Conservation (phyloP, 2,329 filamentous ascomycete species). For the Cladosporium sp. region DNA sequence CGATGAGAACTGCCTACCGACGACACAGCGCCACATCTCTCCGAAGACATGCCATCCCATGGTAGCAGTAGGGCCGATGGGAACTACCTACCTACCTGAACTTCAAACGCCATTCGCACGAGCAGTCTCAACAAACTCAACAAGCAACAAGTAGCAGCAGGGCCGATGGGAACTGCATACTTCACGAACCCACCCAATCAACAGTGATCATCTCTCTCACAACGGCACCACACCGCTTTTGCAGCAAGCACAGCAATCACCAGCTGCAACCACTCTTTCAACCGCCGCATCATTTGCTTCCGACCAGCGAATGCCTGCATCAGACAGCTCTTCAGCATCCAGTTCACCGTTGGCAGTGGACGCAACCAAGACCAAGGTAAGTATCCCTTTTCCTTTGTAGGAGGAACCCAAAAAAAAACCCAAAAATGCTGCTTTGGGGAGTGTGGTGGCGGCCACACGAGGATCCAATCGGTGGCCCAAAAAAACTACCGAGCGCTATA, state of each 20-base stretch:
- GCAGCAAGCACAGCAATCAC: not conserved
- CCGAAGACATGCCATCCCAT: too few relatives aligned
- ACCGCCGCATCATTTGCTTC: slow-evolving; percentile 4
- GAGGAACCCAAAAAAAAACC: not conserved
- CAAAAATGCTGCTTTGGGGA: slow-evolving; percentile 6
- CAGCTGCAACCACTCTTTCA: not conserved
- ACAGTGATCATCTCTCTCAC: not conserved
- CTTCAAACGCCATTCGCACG: not conserved
- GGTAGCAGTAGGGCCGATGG: too few relatives aligned
- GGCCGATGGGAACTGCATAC: slow-evolving; percentile 9
- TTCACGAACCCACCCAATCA: not conserved
- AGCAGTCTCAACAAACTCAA: not conserved
- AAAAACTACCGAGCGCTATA: not conserved
- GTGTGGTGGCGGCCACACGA: slow-evolving; percentile 9
- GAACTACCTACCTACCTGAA: slow-evolving; percentile 1
- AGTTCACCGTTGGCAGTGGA: not conserved
- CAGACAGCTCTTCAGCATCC: not conserved
- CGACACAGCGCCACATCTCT: too few relatives aligned
- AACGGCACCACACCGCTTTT: not conserved
- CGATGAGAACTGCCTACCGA: slow-evolving; percentile 9
- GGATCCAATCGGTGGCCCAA: slow-evolving; percentile 3
- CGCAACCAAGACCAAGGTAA: not conserved
- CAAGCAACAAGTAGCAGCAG: slow-evolving; percentile 9
- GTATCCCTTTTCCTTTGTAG: slow-evolving; percentile 7
- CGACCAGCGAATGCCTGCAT: slow-evolving; percentile 4